Evolutionary conservation across 345 rosid species (phyloP), one percentile per base, ranked within the genome.

Genomic region (Ceriops zippeliana): DNA sequence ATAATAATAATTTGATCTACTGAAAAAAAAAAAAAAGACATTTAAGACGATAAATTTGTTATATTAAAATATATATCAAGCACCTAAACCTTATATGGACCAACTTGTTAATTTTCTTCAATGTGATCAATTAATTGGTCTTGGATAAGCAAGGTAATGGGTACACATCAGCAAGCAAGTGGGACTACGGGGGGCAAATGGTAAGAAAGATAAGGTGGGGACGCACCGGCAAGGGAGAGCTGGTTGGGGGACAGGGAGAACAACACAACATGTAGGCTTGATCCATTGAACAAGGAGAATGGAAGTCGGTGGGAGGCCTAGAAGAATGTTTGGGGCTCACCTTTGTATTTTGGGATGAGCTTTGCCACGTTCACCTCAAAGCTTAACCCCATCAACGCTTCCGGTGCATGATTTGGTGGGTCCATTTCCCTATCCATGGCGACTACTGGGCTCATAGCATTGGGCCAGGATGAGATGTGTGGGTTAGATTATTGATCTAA

Each of bases 341-440:
- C n/a, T 1, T 6, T 6, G 22, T 52, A 52, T 9, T 52, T 59
- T 63, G 65, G 65, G 81, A 73, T 66, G 77, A 73, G 74, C 6
- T 38, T 34, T 54, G 81, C 77, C 77, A 56, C 76, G 31, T 28
- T 3, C 17, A 7, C 22, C 24, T 42, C 27, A 2, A 0, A 27
- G 37, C 38, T 26, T 38, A 61, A 35, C 37, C 65, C 53, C 54
- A 6, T 0, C 63, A 61, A 17, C 65, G 51, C 67, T 64, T 49
- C 16, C 35, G 30, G 11, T 27, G 7, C 24, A 38, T 27, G 57
- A 30, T 60, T 68, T 46, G 54, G 66, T 58, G 51, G 52, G 30
- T 54, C 54, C 58, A 62, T 17, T 51, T 24, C 4, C 32, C 17
- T 6, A 34, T 52, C 67, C 32, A 21, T 52, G 26, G 10, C 37